phyloP scores from a whole-genome alignment of 2,329 filamentous ascomycete genomes.

The Monascus ruber region DNA sequence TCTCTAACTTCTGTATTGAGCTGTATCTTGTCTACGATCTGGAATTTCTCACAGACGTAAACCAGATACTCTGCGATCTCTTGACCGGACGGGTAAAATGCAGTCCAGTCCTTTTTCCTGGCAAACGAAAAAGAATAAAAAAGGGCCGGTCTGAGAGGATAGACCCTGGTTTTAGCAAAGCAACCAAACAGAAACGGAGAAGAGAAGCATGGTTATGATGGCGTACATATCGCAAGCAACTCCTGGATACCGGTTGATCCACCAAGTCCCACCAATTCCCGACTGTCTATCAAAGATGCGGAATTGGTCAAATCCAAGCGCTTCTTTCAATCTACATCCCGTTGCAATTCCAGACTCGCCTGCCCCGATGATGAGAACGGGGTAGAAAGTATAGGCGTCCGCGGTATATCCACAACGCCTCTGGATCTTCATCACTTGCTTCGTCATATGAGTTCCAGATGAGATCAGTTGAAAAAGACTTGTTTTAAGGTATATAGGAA shows the following conservation, averaged over 20 bases:
- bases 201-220: not conserved
- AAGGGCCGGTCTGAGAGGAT: constrained; percentile 36
- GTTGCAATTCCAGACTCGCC: constrained; percentile 53
- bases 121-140: constrained; percentile 49
- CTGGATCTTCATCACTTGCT: constrained; percentile 24
- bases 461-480: no score
- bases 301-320: constrained; percentile 48
- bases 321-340: constrained; percentile 47
- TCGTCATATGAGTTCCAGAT: constrained; percentile 9
- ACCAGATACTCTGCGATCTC: constrained; percentile 44
- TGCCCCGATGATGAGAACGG: constrained; percentile 48
- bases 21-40: constrained; percentile 47
- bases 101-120: constrained; percentile 42
- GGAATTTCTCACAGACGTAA: constrained; percentile 41
- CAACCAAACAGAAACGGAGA: not conserved
- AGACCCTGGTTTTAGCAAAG: not conserved
- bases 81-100: constrained; percentile 36
- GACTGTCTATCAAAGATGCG: constrained; percentile 49
- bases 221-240: constrained; percentile 44
- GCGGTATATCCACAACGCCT: constrained; percentile 28
- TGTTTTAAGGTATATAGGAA: no score
- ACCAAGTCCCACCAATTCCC: constrained; percentile 54
- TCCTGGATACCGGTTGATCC: constrained; percentile 51
- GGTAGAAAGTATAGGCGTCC: constrained; percentile 34
- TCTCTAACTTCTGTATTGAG: constrained; percentile 46